Base-by-base conservation (phyloP, 768 basidiomycete species). In the Tulasnella sp. region DNA sequence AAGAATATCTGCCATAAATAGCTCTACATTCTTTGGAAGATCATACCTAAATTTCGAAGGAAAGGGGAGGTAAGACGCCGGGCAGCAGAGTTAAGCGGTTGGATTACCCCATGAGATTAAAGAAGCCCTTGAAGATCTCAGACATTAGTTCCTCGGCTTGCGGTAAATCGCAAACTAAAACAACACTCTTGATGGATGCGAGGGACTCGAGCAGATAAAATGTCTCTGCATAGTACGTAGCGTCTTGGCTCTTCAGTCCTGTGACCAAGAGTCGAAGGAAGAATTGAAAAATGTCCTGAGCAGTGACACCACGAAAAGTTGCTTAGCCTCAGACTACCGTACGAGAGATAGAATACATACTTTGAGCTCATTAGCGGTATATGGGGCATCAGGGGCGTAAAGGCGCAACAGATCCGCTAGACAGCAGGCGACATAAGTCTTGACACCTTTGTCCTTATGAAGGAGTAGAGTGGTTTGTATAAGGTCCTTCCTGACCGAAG, bases 341-440 rank as follows among this genome's bases (percentile, higher is more conserved):
- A 35, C 12, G 36, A 44, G 19, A 39, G 62, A 16, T 9, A 29
- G 9, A 19, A 14, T 39, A 67, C 80, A 72, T 67, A 84, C 83
- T 75, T 81, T 76, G 63, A 98, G 87, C 79, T 98, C 92, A 64
- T 85, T 81, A 66, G 90, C 88, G 16, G 90, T 95, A 79, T 96
- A 98, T 14, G 97, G 97, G 29, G 97, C 95, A 79, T 98, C 94
- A 0, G 97, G 97, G 1, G 97, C 97, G 79, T 94, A 98, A 42
- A 98, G 86, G 52, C 94, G 83, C 73, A 99, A 88, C 69, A 98
- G 84, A 79, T 99, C 95, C 1, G 95, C 95, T 41, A 99, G 85
- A 81, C 95, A 98, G 80, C 94, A 96, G 0, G 94, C 94, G 4
- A 91, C 87, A 76, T 91, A 95, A 0, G 95, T 95, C 80, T 97